phyloP scores from a whole-genome alignment of 192 early-diverging fungal genomes.

The Allomyces macrogynus region DNA sequence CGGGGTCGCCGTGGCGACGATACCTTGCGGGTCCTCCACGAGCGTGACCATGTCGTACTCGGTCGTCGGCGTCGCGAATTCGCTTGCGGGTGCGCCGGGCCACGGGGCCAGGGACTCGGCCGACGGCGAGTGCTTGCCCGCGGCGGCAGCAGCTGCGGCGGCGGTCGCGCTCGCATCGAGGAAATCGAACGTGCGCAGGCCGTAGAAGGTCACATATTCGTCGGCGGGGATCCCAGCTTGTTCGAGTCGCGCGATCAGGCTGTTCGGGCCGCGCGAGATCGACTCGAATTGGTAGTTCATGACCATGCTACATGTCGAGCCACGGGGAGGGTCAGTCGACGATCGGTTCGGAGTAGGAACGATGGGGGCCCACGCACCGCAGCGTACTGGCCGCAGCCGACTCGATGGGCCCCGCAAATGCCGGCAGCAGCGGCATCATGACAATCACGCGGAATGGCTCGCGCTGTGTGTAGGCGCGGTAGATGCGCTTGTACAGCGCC shows the following conservation, averaged over 20 bases:
- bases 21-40: too few relatives aligned
- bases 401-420: constrained; percentile 61
- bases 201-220: constrained; percentile 50
- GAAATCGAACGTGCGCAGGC: constrained; percentile 52
- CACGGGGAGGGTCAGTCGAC: background rate
- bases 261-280: constrained; percentile 52
- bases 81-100: constrained; percentile 11
- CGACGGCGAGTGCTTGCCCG: constrained; percentile 14
- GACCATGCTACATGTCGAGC: constrained; percentile 30
- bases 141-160: constrained; percentile 13
- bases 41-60: too few relatives aligned
- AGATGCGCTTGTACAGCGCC: constrained; percentile 54
- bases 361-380: constrained; percentile 13
- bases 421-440: constrained; percentile 63
- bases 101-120: constrained; percentile 10
- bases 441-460: constrained; percentile 58
- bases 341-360: too few relatives aligned
- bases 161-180: constrained; percentile 13
- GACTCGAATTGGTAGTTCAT: constrained; percentile 65
- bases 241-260: constrained; percentile 34
- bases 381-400: constrained; percentile 47
- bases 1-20: background rate
- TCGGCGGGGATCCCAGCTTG: constrained; percentile 32
- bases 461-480: constrained; percentile 40
- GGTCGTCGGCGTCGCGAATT: background rate